Percentiles rank a stretch among this genome's conserved stretches.
phyloP scores from a whole-genome alignment of 805 yeast genomes.

The Teunomyces panamensis region DNA sequence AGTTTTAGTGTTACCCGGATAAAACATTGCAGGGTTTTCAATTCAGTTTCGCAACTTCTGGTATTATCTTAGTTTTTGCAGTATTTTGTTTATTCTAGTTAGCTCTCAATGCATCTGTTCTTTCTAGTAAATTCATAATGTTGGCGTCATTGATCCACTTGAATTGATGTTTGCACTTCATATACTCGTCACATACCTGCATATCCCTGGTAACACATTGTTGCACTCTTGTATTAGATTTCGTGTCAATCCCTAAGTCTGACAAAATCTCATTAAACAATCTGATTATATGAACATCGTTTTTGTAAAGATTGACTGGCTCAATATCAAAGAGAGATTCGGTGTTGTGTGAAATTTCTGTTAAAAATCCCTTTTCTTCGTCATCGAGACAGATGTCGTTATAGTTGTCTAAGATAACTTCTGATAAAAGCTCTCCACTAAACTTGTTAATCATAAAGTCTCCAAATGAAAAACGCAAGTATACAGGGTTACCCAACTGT shows the following conservation, averaged over 20 bases:
- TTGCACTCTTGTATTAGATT: background rate
- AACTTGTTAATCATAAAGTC: background rate
- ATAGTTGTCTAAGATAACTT: slow-evolving; percentile 11
- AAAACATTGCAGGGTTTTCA: background rate
- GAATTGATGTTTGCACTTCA: background rate
- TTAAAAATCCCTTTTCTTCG: background rate
- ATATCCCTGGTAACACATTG: background rate
- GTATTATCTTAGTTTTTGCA: background rate
- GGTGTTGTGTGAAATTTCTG: background rate
- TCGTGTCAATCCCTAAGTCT: background rate
- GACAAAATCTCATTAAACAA: background rate
- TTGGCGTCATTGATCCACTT: background rate
- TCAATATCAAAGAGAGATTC: slow-evolving; percentile 59
- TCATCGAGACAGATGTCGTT: background rate
- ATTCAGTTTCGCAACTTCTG: background rate
- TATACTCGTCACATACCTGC: background rate
- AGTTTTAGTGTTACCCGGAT: background rate
- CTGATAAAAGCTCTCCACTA: background rate
- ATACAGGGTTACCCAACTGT: slow-evolving; percentile 4
- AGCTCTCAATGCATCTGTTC: background rate
- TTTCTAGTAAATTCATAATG: background rate
- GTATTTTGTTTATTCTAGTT: background rate
- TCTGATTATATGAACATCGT: slow-evolving; percentile 27
- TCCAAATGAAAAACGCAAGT: background rate
- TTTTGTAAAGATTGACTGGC: slow-evolving; percentile 62